These are phyloP conservation scores for Myrica gale DNA, from an alignment of 306 rosid species.

Conservation along the genomic window DNA sequence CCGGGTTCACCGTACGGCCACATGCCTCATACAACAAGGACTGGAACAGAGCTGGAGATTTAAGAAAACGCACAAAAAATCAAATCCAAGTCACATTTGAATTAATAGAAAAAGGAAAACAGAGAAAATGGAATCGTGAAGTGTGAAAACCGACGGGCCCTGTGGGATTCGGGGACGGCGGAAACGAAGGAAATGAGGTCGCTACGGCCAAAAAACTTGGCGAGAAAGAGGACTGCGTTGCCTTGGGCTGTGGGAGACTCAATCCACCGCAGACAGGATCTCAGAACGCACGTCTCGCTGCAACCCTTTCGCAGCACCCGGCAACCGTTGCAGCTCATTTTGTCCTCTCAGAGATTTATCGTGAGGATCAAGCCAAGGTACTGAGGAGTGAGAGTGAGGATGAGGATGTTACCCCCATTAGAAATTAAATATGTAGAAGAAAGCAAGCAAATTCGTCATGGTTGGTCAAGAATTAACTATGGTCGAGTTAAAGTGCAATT, in stretches of 20 bases:
- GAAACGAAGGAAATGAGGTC: conserved; percentile 62
- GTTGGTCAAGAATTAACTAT: conserved; percentile 12
- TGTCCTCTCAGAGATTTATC: background rate
- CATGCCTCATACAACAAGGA: conserved; percentile 75
- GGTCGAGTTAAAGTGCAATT: conserved; percentile 30
- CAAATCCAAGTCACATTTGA: background rate
- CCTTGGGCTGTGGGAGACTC: conserved; percentile 57
- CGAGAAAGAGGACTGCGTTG: conserved; percentile 66
- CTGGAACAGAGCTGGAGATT: conserved; percentile 56
- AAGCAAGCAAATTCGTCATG: background rate
- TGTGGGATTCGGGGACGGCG: conserved; percentile 50
- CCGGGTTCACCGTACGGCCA: conserved; percentile 75
- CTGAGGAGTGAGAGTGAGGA: background rate
- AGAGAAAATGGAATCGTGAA: background rate
- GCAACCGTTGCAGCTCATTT: conserved; percentile 83
- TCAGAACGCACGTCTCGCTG: conserved; percentile 50
- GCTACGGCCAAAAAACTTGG: conserved; percentile 74
- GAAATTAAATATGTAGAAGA: background rate
- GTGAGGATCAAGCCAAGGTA: background rate
- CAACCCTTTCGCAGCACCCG: conserved; percentile 70
- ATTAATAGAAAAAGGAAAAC: background rate
- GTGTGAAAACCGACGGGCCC: conserved; percentile 36
- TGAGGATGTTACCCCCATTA: background rate
- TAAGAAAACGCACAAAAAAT: background rate
- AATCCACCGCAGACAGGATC: conserved; percentile 61